Base-by-base conservation (phyloP, 2,329 filamentous ascomycete genomes). In the Alternaria triticina region DNA sequence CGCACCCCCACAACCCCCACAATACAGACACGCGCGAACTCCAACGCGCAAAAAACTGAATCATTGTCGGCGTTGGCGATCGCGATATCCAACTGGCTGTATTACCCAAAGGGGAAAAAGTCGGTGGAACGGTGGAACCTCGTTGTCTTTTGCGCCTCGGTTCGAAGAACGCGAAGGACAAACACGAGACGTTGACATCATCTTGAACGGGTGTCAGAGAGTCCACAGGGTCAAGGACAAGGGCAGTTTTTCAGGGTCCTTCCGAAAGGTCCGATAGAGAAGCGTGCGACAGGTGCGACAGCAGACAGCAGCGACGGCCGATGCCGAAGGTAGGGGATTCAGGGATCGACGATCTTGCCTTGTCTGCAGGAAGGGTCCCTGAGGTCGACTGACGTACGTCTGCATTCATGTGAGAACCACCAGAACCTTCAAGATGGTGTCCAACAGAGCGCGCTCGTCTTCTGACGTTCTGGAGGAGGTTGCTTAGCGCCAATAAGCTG, bases 161-260 rank as follows among this genome's bases (percentile, higher is more conserved):
- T 40, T n/a, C 49, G 6, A 23, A 25, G 13, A 52, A 13, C 28
- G 33, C 20, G 30, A 40, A 40, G n/a, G 36, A 40, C 36, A 40
- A 52, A 52, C 49, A 52, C 49, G 49, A 52, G 49, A 52, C 49
- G 36, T n/a, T 52, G 49, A 52, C 49, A 52, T 52, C 49, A 52
- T 52, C 40, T 52, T 5, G 30, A 40, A 52, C 49, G 5, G 30
- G 28, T 36, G 30, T 17, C 49, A 52, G 5, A 36, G 15, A 17
- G 8, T 0, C n/a, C 0, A 1, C 36, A 40, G 36, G 36, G 36
- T 40, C 36, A 40, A 40, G 36, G n/a, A 40, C 36, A 30, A 52
- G 28, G 49, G 49, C 30, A 30, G 1, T 12, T 47, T 52, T 52
- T 25, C 30, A 36, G 30, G 49, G 49, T 36, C 28, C 49, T 33